Evolutionary conservation across 495 filamentous ascomycete genomes (phyloP), one percentile per base, ranked within the genome.

Genomic region (Xylona heveae): DNA sequence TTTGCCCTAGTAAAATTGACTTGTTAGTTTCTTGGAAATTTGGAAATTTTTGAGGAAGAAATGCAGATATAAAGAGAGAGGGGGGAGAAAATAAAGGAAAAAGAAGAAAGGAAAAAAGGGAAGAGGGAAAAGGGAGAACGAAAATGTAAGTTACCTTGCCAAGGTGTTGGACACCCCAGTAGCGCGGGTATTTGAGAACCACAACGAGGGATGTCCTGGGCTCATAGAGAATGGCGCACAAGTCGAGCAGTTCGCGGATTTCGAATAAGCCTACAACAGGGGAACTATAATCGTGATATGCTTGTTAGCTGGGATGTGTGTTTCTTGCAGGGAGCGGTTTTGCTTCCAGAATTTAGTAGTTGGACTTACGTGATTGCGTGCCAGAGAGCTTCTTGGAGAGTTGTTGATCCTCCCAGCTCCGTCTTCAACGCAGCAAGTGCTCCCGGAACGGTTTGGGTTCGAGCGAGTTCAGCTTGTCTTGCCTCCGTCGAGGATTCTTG

Each of bases 221-320:
- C 8, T 74, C 66, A 38, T 78, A 88, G 34, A 97, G 56, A 16
- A 81, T 51, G 9, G 53, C 55, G 45, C 78, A 85, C 24, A 93
- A 57, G 38, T 90, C 78, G 13, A 77, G 54, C 2, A 94, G 53
- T 30, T 79, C 71, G n/a, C 62, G 57, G 19, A 84, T 61, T 45
- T 95, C 83, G n/a, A 63, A 46, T 2, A 78, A 38, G 5, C 68
- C 68, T 34, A 81, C 62, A 19, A 47, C 44, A 0, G 64, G 57
- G 0, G 82, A 85, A 24, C 71, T 68, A 23, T 9, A 5, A 10
- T 21, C 4, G 15, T 13, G 12, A 27, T 13, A 28, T 28, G 25
- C 13, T 25, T 18, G 29, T 18, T 8, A 5, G 13, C 14, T 24
- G n/a, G n/a, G n/a, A n/a, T n/a, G n/a, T n/a, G n/a, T n/a, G n/a